Percentiles rank a stretch among this genome's conserved stretches.
Conservation (phyloP, 352 stramenopile species). For the Halophytophthora polymorphica region DNA sequence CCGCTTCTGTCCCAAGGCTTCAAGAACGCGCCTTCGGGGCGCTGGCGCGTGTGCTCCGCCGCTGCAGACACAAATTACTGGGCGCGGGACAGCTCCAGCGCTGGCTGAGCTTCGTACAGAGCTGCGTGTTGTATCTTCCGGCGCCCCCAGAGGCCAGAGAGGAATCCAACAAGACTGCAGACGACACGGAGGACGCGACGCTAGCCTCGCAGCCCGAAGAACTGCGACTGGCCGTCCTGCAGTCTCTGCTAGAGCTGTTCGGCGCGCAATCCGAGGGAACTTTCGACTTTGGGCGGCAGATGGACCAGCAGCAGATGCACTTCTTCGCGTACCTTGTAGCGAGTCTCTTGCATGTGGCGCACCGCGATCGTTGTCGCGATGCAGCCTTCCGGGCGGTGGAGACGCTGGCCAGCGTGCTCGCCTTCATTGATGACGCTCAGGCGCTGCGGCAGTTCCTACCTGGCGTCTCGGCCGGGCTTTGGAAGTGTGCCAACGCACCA, state of each 20-base stretch:
- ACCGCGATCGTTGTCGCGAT: slow-evolving; percentile 45
- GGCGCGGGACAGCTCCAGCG: slow-evolving; percentile 12
- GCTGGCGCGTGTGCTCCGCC: slow-evolving; percentile 29
- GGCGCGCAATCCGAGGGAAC: slow-evolving; percentile 2
- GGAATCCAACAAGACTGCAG: slow-evolving; percentile 5
- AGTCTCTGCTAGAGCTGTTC: slow-evolving; percentile 40
- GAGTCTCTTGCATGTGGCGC: slow-evolving; percentile 53
- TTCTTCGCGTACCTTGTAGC: slow-evolving; percentile 73
- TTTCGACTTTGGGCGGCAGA: slow-evolving; percentile 12
- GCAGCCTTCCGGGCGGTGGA: slow-evolving; percentile 38
- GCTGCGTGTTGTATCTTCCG: slow-evolving; percentile 56
- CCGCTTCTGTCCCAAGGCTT: slow-evolving; percentile 8
- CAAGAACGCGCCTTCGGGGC: slow-evolving; percentile 24
- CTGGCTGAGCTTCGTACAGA: slow-evolving; percentile 47
- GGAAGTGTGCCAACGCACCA: slow-evolving; percentile 59
- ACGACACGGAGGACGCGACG: slow-evolving; percentile 10
- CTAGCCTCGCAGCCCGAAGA: slow-evolving; percentile 51
- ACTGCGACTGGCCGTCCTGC: slow-evolving; percentile 46
- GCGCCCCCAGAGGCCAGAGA: slow-evolving; percentile 25
- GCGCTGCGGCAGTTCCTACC: slow-evolving; percentile 69
- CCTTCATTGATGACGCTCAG: slow-evolving; percentile 34
- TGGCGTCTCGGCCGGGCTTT: slow-evolving; percentile 60
- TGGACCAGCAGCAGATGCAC: slow-evolving; percentile 39
- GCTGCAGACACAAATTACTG: slow-evolving; percentile 27
- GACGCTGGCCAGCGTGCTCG: slow-evolving; percentile 33